Base-by-base conservation (phyloP, 2,329 filamentous ascomycete species). In the Fusarium sp. region DNA sequence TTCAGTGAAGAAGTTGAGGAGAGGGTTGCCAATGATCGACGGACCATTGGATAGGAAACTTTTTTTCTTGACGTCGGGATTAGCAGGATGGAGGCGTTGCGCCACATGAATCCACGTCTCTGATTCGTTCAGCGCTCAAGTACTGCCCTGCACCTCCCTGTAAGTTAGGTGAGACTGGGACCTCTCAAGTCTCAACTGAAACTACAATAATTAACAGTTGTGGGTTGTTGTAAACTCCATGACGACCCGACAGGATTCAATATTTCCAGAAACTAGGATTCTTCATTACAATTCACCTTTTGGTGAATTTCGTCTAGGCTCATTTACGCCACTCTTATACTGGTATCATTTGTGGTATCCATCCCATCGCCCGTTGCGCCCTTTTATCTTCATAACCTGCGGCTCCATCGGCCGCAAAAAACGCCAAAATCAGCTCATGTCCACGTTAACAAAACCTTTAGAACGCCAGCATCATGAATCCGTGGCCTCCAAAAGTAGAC, bases 61-160 rank as follows among this genome's bases (percentile, higher is more conserved):
- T 78, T 77, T 24, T 77, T 78, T 76, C 59, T 67, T 71, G 30
- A 46, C 44, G 38, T 67, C 71, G 72, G 74, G 58, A 72, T 71
- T 74, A 62, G 48, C 64, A 74, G 74, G 62, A 64, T 40, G 59
- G 71, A 66, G 56, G 51, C 59, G 48, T 65, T 55, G 40, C 62
- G 71, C 72, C 70, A 75, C 72, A 63, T 69, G 64, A 62, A 57
- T 63, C 46, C 62, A 52, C 58, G 62, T 57, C 47, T 47, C 65
- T 72, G 65, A 69, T 71, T 71, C 65, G 69, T 57, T 53, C 41
- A 67, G 41, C 49, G 32, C 57, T 63, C 40, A 69, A 66, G 61
- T 70, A 30, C 69, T 52, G 47, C 51, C 51, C 32, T 51, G 24
- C 13, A 47, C n/a, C 18, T 49, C 48, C 30, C 67, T 61, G 46